Base-by-base conservation (phyloP, 139 green algal genomes). In the Volvox reticuliferus region DNA sequence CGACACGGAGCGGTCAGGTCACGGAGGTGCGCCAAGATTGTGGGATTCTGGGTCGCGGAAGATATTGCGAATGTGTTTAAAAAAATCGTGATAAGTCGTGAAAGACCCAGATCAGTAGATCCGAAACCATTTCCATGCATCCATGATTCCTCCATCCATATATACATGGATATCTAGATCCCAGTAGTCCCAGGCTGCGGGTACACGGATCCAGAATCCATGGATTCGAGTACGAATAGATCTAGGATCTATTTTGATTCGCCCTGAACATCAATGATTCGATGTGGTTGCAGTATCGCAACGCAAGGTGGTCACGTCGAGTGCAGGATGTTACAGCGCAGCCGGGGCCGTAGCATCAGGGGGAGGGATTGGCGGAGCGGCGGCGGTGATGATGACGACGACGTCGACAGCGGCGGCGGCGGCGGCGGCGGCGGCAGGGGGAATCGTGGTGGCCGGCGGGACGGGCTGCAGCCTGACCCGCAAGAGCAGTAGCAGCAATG, bases 401-500 rank as follows among this genome's bases (percentile, higher is more conserved):
- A n/a, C n/a, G n/a, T n/a, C n/a, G n/a, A n/a, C n/a, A 36, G 30
- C 32, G 32, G 76, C 32, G 76, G 76, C 76, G 14, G 24, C 61
- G 76, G 76, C 44, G 9, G 5, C 9, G 26, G 76, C 26, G 18
- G 76, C 12, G 12, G 32, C 17, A 12, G 21, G 82, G 12, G 61
- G 24, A 32, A 18, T 32, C 24, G 9, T 13, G 83, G 65, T 5
- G 84, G 22, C 2, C 84, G 67, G 24, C 73, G 73, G 37, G 24
- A 80, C 24, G 17, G 73, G 24, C 21, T 20, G 9, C 5, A 30
- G 50, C 24, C 80, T 86, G 28, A 24, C 28, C 28, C 80, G 80
- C 50, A 85, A 85, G 79, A 44, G 26, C 80, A 86, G 80, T 30
- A 32, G 80, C 77, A 24, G 26, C 73, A 32, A 35, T 19, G 50